Base-by-base conservation (phyloP, 2,329 filamentous ascomycete genomes). In the Exserohilum turcica region DNA sequence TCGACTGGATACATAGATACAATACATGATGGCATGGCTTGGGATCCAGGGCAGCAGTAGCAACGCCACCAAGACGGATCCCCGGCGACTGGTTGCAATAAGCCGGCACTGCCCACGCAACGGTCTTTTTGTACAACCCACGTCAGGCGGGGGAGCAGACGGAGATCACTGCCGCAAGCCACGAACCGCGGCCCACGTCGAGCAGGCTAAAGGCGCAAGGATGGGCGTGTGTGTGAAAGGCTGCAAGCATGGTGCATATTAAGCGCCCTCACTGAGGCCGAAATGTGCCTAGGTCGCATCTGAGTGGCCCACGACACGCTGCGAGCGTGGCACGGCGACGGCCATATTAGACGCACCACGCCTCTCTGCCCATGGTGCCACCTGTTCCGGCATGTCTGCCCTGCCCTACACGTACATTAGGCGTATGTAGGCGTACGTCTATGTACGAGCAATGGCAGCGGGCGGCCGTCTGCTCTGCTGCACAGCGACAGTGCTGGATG, bases 301-400 rank as follows among this genome's bases (percentile, higher is more conserved):
- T 63, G 36, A 66, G 32, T 67, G 60, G 64, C 47, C 44, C 46
- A 50, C 50, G 60, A 61, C 40, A 60, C 65, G 65, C 65, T 61
- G 48, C 45, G 44, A 47, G 38, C 46, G 60, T 54, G 65, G 64
- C 65, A 63, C 66, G 47, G 65, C 48, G 57, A 54, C 37, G 56
- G n/a, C n/a, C n/a, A n/a, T n/a, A n/a, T n/a, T 71, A 71, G 64
- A 66, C 68, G 68, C 70, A 71, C 46, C 48, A 44, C 38, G 43
- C 45, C 63, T 61, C 52, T 60, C 52, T 49, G 65, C 59, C 59
- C 61, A 60, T 55, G 57, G 65, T 65, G 65, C 66, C 63, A 56
- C 49, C 48, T 44, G 43, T 40, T 43, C 43, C 57, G n/a, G 16
- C 18, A 21, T 6, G 16, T 8, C 50, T 45, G n/a, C n/a, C n/a